A percentile compares a stretch with the other conserved stretches of the same genome.
Evolutionary conservation across 108 stramenopile species (phyloP).

Genomic region (Aurantiochytrium sp.): DNA sequence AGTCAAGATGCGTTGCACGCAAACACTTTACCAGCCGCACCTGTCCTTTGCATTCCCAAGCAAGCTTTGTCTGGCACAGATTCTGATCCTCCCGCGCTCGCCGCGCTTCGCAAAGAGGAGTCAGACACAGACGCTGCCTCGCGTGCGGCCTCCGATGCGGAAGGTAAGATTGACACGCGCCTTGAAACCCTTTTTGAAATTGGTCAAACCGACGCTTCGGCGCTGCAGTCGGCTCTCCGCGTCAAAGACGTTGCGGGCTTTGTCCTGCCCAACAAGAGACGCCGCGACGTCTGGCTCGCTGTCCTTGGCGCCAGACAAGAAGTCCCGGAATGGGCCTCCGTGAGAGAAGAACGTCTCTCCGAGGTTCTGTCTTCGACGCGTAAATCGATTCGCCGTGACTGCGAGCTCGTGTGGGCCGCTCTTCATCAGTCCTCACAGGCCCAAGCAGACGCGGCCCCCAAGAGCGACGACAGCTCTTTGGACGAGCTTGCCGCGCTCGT

Average conservation of each 20-base stretch:
- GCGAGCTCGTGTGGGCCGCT: neutral
- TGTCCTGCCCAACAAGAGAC: neutral
- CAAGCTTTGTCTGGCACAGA: neutral
- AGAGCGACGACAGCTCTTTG: neutral
- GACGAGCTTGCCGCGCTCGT: slow-evolving; percentile 1
- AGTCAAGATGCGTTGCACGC: no score
- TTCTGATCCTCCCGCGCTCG: neutral
- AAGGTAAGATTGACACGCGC: neutral
- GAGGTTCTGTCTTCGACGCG: neutral
- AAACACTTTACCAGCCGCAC: no score
- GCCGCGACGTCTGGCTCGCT: neutral
- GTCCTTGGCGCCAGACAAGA: neutral
- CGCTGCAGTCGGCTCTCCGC: neutral
- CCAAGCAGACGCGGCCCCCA: neutral
- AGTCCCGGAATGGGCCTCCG: neutral
- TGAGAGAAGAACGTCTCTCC: neutral
- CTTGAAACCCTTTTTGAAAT: slow-evolving; percentile 4
- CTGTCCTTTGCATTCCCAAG: neutral
- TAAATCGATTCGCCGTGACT: neutral
- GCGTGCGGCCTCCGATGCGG: neutral
- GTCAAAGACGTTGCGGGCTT: neutral
- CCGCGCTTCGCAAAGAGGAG: neutral
- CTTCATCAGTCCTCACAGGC: neutral
- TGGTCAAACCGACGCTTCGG: neutral
- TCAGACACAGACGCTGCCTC: neutral